Base-by-base conservation (phyloP, 257 asterid species). In the Fraxinus cuspidata region DNA sequence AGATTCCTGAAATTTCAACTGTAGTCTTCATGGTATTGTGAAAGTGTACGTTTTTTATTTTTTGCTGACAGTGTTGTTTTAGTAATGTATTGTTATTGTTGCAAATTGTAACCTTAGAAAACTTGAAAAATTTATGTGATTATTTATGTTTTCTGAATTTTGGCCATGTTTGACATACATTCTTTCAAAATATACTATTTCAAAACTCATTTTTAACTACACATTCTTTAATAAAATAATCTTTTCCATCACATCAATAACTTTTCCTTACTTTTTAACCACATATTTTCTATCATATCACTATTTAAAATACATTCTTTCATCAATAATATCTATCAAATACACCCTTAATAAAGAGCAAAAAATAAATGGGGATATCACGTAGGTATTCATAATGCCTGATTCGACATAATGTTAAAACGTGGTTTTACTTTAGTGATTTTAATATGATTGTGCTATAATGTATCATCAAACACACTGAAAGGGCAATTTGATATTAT, bases 381-480 rank as follows among this genome's bases (percentile, higher is more conserved):
- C 11, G 10, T 5, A 19, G 64, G n/a, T 56, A 56, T 5, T 56
- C 64, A 56, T 56, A 56, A 7, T 56, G 64, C 64, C 27, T 4
- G 28, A 56, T 56, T 56, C 23, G 21, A 56, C 1, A n/a, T 19
- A 19, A 5, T n/a, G 11, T n/a, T 56, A 5, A n/a, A 56, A 56
- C 10, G 7, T 56, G 1, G 12, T 56, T 53, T 53, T n/a, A 21
- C 65, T n/a, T 15, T n/a, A 7, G 65, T n/a, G 29, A 6, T 56
- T 7, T 4, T 23, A 56, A 56, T 56, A 56, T 56, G 9, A n/a
- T 56, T 56, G 65, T 56, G 65, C 65, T 56, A 56, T 21, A 7
- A 21, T 56, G 65, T 56, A n/a, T 12, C 65, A 56, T 56, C 64
- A 6, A 56, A n/a, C 65, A 56, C 65, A n/a, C 65, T 56, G 65